Percentiles rank a stretch among this genome's conserved stretches.
Evolutionary conservation across 2,329 filamentous ascomycete species (phyloP).

Genomic region (Beauveria sp.): DNA sequence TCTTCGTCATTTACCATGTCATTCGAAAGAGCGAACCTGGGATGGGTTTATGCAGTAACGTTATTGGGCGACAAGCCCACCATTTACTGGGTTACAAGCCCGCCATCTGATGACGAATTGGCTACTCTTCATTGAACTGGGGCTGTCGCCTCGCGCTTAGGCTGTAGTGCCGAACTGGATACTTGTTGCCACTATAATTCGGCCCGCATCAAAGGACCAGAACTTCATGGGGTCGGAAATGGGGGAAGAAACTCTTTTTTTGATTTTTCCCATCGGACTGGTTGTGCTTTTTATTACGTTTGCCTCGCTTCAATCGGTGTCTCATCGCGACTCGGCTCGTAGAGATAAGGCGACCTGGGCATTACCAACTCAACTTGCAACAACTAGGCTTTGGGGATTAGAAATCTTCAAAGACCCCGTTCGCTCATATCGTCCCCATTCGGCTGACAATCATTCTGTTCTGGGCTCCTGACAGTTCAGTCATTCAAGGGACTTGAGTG

Average conservation of each 20-base stretch:
- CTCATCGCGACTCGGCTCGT: not conserved
- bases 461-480: not conserved
- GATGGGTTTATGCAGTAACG: too few relatives aligned
- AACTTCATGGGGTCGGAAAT: not conserved
- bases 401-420: not conserved
- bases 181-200: not conserved
- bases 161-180: constrained; percentile 3
- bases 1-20: too few relatives aligned
- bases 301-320: not conserved
- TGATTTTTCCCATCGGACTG: not conserved
- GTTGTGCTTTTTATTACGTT: not conserved
- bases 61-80: not conserved
- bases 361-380: too few relatives aligned
- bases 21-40: not conserved
- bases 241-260: not conserved
- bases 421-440: not conserved
- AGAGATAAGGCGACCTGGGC: too few relatives aligned
- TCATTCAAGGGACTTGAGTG: not conserved
- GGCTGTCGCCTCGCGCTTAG: not conserved
- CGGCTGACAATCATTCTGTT: not conserved
- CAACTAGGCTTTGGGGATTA: not conserved
- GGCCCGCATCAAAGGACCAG: not conserved
- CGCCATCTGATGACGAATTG: not conserved
- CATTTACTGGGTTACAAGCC: not conserved
- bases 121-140: not conserved